These are phyloP conservation scores for Chalaropsis thielavioides DNA, from an alignment of 2,329 filamentous ascomycete genomes.

Conservation along the genomic window DNA sequence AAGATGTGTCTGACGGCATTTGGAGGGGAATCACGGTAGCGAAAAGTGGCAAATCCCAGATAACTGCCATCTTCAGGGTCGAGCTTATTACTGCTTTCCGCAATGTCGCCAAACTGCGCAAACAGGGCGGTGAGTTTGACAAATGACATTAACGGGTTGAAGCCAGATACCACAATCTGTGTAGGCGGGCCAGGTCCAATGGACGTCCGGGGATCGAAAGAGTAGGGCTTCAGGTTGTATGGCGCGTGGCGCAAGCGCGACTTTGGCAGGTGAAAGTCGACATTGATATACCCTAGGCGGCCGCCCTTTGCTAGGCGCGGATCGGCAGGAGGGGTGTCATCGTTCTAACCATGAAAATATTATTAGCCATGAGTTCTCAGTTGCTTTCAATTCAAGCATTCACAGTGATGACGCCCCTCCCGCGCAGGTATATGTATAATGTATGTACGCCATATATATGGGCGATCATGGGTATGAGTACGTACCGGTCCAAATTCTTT, in stretches of 20 bases:
- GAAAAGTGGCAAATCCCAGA: conserved; percentile 81
- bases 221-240: conserved; percentile 68
- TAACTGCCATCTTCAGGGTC: conserved; percentile 91
- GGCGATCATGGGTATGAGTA: conserved; percentile 32
- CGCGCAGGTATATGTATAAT: conserved; percentile 16
- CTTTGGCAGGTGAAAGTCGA: conserved; percentile 55
- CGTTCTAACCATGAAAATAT: conserved; percentile 50
- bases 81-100: conserved; percentile 82
- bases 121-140: conserved; percentile 64
- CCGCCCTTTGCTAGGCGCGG: conserved; percentile 64
- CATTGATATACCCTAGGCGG: conserved; percentile 50
- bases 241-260: conserved; percentile 56
- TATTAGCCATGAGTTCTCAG: conserved; percentile 17
- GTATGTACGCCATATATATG: conserved; percentile 14
- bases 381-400: conserved; percentile 11
- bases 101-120: conserved; percentile 71
- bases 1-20: conserved; percentile 36
- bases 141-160: conserved; percentile 76
- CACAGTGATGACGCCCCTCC: conserved; percentile 46
- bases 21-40: conserved; percentile 56
- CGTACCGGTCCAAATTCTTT: conserved; percentile 53
- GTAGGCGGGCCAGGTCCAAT: conserved; percentile 79
- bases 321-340: conserved; percentile 66
- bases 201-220: conserved; percentile 68
- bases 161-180: conserved; percentile 88